Base-by-base conservation (phyloP, 495 filamentous ascomycete genomes). In the Trichoderma orchidacearum region DNA sequence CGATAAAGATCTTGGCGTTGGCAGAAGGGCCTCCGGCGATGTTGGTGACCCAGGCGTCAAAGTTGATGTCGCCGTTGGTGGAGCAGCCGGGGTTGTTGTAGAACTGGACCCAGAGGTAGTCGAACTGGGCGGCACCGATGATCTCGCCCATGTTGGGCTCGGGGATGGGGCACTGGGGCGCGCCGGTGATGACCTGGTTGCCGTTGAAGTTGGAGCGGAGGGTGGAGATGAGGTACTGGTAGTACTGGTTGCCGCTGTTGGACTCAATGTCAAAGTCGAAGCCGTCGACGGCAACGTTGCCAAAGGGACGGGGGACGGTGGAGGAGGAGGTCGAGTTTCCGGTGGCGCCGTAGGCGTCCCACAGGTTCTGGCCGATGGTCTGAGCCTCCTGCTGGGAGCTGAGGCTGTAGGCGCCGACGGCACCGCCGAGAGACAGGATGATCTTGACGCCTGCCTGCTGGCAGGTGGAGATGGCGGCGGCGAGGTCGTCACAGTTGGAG, bases 61-160 rank as follows among this genome's bases (percentile, higher is more conserved):
- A 83, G 64, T 83, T 83, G 66, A 78, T 83, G 57, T 73, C 72
- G 25, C 60, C 70, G 54, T 5, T 70, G 63, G n/a, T 41, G 8
- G 77, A 65, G 36, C 80, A 80, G 60, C 72, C 75, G 15, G 64
- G 74, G 68, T 83, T 83, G 73, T 85, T 83, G 68, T 84, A 85
- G 70, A 83, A 84, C 60, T 84, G 82, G 8, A 83, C 72, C 64
- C 76, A 85, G 12, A 84, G 66, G 34, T 79, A 80, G 56, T 85
- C 82, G 34, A 83, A 76, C 15, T 65, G 59, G 1, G 74, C 66
- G 3, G 68, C 69, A 53, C 75, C 66, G 36, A 85, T 73, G 45
- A 79, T 75, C 0, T 71, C 67, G 56, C 78, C 56, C 65, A 67
- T 67, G 31, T 63, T 72, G 18, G 68, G 62, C 51, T 80, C 73